These are phyloP conservation scores for Fusarium sp. DNA, from an alignment of 2,329 filamentous ascomycete species.

Conservation along the genomic window DNA sequence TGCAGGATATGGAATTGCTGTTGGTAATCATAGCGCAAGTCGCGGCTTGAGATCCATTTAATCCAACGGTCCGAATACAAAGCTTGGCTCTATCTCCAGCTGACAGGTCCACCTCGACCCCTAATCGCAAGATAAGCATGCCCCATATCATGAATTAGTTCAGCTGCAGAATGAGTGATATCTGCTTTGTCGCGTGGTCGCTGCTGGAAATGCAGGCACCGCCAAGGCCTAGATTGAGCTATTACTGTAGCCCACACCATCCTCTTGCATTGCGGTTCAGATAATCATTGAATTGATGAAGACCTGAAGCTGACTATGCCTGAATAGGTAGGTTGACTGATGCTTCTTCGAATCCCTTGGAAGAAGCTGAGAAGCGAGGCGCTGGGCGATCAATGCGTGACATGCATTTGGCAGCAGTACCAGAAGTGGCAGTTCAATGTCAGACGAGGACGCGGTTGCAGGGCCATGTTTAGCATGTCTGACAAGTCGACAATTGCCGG, in stretches of 20 bases:
- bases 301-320: not conserved
- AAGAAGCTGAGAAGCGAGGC: slow-evolving; percentile 32
- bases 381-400: slow-evolving; percentile 28
- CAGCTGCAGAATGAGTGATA: slow-evolving; percentile 10
- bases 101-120: not conserved
- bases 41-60: slow-evolving; percentile 1
- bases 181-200: not conserved
- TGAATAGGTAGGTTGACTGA: slow-evolving; percentile 30
- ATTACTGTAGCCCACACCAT: slow-evolving; percentile 18
- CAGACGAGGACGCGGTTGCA: slow-evolving; percentile 8
- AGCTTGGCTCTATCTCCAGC: not conserved
- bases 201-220: slow-evolving; percentile 1
- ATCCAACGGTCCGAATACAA: slow-evolving; percentile 30
- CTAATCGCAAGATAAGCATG: slow-evolving; percentile 1
- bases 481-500: slow-evolving; percentile 13
- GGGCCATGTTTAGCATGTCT: not conserved
- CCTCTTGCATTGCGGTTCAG: not conserved
- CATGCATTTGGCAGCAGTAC: slow-evolving; percentile 11
- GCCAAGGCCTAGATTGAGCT: not conserved
- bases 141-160: not conserved
- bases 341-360: slow-evolving; percentile 20
- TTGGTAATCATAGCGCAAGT: not conserved
- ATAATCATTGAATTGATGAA: slow-evolving; percentile 3
- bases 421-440: slow-evolving; percentile 26
- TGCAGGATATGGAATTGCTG: not conserved